Conservation (phyloP, 2,329 filamentous ascomycete genomes). For the Botrytis galanthina region DNA sequence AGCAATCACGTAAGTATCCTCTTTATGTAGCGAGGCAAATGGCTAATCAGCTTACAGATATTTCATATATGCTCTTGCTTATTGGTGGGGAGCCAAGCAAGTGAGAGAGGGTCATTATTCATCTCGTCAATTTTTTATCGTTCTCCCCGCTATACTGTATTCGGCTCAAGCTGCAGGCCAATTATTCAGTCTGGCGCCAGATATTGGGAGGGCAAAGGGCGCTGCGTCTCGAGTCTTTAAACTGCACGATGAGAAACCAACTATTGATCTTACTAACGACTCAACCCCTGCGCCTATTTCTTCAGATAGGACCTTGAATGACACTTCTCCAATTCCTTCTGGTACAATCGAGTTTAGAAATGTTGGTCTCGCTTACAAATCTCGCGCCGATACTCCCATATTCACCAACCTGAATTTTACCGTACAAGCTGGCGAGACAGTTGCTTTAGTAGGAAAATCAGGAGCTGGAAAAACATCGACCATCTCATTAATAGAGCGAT, state of each 20-base stretch:
- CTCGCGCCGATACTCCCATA: conserved; percentile 56
- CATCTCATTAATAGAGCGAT: conserved; percentile 54
- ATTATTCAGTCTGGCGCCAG: conserved; percentile 72
- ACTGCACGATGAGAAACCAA: conserved; percentile 44
- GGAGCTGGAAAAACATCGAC: conserved; percentile 67
- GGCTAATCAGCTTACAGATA: conserved; percentile 54
- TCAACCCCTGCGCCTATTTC: neutral
- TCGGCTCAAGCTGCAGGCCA: conserved; percentile 72
- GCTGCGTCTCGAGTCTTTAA: conserved; percentile 58
- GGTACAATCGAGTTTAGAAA: conserved; percentile 53
- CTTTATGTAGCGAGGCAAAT: neutral
- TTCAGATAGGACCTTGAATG: neutral
- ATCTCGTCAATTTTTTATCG: conserved; percentile 71
- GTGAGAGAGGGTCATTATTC: conserved; percentile 62
- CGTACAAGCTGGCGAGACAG: conserved; percentile 58
- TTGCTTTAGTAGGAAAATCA: conserved; percentile 62
- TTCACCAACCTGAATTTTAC: conserved; percentile 57
- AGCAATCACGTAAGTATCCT: conserved; percentile 31
- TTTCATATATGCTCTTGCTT: conserved; percentile 71
- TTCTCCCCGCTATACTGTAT: conserved; percentile 68
- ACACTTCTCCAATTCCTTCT: neutral
- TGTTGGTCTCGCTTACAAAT: conserved; percentile 63
- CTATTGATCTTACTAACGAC: conserved; percentile 36
- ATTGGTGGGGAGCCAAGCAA: conserved; percentile 75
- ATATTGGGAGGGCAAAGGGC: conserved; percentile 64